These are phyloP conservation scores for Tilletia indica DNA, from an alignment of 1,284 basidiomycete genomes.

Conservation along the genomic window DNA sequence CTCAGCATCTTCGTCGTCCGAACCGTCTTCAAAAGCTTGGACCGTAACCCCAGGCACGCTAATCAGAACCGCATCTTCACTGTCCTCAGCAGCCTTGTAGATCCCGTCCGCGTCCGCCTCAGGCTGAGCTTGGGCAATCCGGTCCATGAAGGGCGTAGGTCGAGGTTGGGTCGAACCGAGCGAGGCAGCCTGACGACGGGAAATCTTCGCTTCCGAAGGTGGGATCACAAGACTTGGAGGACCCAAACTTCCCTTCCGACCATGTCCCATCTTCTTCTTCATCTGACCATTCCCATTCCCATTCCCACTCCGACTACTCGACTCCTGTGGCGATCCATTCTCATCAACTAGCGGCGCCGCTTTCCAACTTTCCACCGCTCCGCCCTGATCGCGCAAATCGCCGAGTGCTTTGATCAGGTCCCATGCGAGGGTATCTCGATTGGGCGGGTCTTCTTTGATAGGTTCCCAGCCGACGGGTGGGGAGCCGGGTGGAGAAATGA, in stretches of 20 bases:
- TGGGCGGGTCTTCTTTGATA: conserved; percentile 86
- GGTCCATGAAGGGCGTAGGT: conserved; percentile 10
- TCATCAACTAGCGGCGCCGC: conserved; percentile 23
- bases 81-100: conserved; percentile 5
- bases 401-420: conserved; percentile 68
- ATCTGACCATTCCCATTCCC: background rate
- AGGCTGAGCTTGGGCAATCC: background rate
- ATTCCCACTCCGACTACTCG: background rate
- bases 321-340: conserved; percentile 13
- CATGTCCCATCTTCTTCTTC: conserved; percentile 2
- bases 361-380: conserved; percentile 36
- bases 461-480: conserved; percentile 97
- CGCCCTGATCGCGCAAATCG: conserved; percentile 39
- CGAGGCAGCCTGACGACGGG: background rate
- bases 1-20: conserved; percentile 16
- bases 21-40: conserved; percentile 38
- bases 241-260: conserved; percentile 12
- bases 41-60: conserved; percentile 44
- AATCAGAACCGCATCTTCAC: conserved; percentile 25
- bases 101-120: background rate
- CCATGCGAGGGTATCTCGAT: conserved; percentile 77
- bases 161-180: background rate
- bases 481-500: conserved; percentile 96
- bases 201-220: conserved; percentile 6
- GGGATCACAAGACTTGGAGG: conserved; percentile 18